A percentile compares a stretch with the other conserved stretches of the same genome.
Conservation (phyloP, 371 early-diverging fungal genomes). For the Dichotomocladium elegans region DNA sequence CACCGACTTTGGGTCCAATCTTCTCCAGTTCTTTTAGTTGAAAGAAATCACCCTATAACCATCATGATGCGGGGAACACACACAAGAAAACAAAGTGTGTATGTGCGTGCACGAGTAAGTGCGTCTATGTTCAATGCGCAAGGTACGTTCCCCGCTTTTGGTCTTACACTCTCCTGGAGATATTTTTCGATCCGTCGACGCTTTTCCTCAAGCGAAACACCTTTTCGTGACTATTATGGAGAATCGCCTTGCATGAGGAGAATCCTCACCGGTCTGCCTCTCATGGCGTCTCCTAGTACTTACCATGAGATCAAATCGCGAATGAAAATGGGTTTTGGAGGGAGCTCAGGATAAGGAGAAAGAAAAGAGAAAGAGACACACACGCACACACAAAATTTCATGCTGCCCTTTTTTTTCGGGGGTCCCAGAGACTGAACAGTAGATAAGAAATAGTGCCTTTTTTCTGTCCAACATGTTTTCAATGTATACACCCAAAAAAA, state of each 20-base stretch:
- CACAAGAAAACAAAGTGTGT: too few relatives aligned
- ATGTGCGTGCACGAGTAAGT: too few relatives aligned
- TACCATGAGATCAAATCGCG: background rate
- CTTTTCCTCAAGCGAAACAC: slow-evolving; percentile 78
- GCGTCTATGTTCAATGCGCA: too few relatives aligned
- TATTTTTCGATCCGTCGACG: slow-evolving; percentile 69
- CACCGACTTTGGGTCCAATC: slow-evolving; percentile 86
- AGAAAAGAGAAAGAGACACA: background rate
- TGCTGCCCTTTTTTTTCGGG: too few relatives aligned
- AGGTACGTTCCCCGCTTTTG: too few relatives aligned
- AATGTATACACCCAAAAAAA: slow-evolving; percentile 30
- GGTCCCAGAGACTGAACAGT: background rate
- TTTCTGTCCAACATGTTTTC: slow-evolving; percentile 12
- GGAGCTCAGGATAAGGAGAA: too few relatives aligned
- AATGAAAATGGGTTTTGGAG: background rate
- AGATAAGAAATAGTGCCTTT: background rate
- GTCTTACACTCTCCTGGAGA: slow-evolving; percentile 74
- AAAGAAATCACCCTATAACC: slow-evolving; percentile 59
- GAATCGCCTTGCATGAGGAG: too few relatives aligned
- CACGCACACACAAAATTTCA: too few relatives aligned
- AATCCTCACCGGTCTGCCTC: background rate
- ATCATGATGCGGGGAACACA: too few relatives aligned
- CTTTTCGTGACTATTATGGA: slow-evolving; percentile 38
- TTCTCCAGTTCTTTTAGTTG: slow-evolving; percentile 92
- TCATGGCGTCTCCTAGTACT: background rate